phyloP scores from a whole-genome alignment of 129 eudicot genomes.

The Artemisia tridentata region DNA sequence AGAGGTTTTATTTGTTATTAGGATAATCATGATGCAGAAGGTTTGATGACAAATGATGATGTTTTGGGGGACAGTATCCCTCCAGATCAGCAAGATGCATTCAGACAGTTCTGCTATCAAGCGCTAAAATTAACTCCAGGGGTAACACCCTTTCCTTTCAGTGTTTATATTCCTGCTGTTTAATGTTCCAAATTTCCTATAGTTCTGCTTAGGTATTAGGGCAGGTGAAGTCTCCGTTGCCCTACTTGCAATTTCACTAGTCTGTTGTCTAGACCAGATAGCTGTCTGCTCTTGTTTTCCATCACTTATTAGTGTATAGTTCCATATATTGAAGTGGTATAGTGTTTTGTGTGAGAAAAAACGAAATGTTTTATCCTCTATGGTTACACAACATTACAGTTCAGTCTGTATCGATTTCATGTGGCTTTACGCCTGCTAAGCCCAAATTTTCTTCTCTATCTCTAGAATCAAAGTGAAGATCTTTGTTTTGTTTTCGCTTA shows the following conservation, averaged over 20 bases:
- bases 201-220: too few relatives aligned
- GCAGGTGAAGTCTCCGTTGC: too few relatives aligned
- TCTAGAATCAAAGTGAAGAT: background rate
- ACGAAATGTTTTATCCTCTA: background rate
- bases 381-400: background rate
- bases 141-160: slow-evolving; percentile 41
- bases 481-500: background rate
- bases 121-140: slow-evolving; percentile 55
- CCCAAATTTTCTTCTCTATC: background rate
- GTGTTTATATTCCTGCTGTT: background rate
- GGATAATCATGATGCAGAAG: slow-evolving; percentile 54
- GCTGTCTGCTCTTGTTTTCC: background rate
- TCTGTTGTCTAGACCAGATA: too few relatives aligned
- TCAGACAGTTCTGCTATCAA: slow-evolving; percentile 82
- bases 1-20: slow-evolving; percentile 23
- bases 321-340: background rate
- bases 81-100: slow-evolving; percentile 57
- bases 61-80: slow-evolving; percentile 94
- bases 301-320: background rate
- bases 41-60: slow-evolving; percentile 84
- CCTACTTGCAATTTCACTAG: too few relatives aligned
- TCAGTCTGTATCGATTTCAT: background rate
- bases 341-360: slow-evolving; percentile 1
- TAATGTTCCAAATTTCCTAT: too few relatives aligned
- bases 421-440: background rate